phyloP scores from a whole-genome alignment of 78 protist species.

The Dictyostelium capitatum region DNA sequence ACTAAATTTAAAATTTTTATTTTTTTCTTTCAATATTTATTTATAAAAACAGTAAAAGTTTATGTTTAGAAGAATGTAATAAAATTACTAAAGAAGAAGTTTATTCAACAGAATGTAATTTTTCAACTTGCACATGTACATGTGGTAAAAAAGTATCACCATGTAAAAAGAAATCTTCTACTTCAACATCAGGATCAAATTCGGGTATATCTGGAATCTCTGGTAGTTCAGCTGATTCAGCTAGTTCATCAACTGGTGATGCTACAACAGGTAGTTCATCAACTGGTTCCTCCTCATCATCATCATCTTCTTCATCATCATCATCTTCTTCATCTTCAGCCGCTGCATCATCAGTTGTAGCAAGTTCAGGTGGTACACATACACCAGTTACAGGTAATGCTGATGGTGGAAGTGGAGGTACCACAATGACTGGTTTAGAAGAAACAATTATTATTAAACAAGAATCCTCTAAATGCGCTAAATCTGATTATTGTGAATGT shows the following conservation, averaged over 20 bases:
- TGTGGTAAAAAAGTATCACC: background rate
- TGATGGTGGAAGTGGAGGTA: too few relatives aligned
- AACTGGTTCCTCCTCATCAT: background rate
- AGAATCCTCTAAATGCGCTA: too few relatives aligned
- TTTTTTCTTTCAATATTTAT: too few relatives aligned
- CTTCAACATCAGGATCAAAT: background rate
- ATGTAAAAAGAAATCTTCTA: background rate
- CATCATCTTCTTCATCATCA: background rate
- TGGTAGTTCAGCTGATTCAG: background rate
- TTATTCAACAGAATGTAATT: background rate
- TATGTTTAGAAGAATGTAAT: background rate
- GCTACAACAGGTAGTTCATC: background rate
- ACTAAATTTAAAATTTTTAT: too few relatives aligned
- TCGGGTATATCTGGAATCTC: background rate
- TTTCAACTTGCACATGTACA: background rate
- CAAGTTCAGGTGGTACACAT: background rate
- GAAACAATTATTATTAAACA: too few relatives aligned
- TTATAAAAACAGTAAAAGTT: background rate
- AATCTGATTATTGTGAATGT: too few relatives aligned
- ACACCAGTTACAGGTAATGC: background rate
- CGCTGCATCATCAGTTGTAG: background rate
- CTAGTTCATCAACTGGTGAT: background rate
- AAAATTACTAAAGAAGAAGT: background rate
- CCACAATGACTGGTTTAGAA: too few relatives aligned
- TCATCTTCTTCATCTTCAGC: constrained; percentile 3